A percentile compares a stretch with the other conserved stretches of the same genome.
These are phyloP conservation scores for Beauveria bassiana DNA, from an alignment of 2,329 filamentous ascomycete genomes.

Conservation along the genomic window DNA sequence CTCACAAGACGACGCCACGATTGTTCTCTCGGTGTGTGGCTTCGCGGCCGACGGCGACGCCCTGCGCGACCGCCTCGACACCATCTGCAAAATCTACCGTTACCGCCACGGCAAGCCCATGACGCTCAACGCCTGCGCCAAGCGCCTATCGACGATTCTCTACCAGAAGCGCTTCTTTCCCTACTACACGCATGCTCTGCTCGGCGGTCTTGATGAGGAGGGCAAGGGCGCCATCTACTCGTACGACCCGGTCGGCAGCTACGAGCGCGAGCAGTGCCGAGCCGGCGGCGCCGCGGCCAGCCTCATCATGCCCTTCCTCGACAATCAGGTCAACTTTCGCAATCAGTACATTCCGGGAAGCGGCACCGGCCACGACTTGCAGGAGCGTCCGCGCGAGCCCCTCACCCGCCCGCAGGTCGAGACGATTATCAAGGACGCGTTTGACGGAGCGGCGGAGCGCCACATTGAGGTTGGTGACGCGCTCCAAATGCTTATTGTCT, in stretches of 20 bases:
- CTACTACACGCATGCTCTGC: conserved; percentile 93
- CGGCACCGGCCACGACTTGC: conserved; percentile 71
- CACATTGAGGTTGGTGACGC: conserved; percentile 98
- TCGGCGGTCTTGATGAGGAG: conserved; percentile 90
- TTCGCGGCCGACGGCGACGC: conserved; percentile 94
- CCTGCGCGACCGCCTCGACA: conserved; percentile 86
- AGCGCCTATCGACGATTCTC: conserved; percentile 88
- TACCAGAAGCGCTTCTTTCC: conserved; percentile 99
- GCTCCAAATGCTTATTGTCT: conserved; percentile 92
- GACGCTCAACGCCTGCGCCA: conserved; percentile 87
- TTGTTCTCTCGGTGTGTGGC: conserved; percentile 88
- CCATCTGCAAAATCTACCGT: conserved; percentile 96
- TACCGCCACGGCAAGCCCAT: conserved; percentile 98
- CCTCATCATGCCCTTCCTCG: conserved; percentile 97
- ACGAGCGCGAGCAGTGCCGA: conserved; percentile 93
- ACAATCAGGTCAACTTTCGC: conserved; percentile 99
- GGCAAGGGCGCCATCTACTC: conserved; percentile 92
- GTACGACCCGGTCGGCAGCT: conserved; percentile 96
- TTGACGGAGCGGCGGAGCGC: conserved; percentile 94
- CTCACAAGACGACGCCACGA: conserved; percentile 74
- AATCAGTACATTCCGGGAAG: conserved; percentile 92
- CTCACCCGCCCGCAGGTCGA: conserved; percentile 69
- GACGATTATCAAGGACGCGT: conserved; percentile 89
- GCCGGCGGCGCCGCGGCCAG: conserved; percentile 87
- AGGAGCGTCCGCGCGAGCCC: conserved; percentile 62